Conservation (phyloP, 257 asterid genomes). For the Nemophila menziesii region DNA sequence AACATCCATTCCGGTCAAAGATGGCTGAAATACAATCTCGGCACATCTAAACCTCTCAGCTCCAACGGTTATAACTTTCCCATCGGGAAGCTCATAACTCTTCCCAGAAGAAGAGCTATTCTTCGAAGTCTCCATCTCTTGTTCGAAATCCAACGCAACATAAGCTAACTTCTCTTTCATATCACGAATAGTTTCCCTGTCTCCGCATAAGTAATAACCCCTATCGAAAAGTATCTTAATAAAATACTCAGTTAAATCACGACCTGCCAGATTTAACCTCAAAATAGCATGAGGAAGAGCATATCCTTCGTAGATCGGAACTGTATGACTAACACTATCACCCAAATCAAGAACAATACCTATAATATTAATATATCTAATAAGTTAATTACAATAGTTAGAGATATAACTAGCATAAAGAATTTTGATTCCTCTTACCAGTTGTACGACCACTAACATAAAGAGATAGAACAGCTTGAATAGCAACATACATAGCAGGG, state of each 20-base stretch:
- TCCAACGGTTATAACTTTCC: conserved; percentile 29
- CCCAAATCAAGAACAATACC: conserved; percentile 39
- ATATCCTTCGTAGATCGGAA: conserved; percentile 34
- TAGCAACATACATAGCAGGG: conserved; percentile 41
- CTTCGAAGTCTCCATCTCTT: conserved; percentile 25
- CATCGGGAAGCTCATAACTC: conserved; percentile 35
- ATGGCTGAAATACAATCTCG: conserved; percentile 32
- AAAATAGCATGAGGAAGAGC: conserved; percentile 38
- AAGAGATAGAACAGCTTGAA: conserved; percentile 39
- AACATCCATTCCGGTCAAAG: conserved; percentile 19
- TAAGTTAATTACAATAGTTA: not conserved
- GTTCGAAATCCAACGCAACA: conserved; percentile 31
- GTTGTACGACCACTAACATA: conserved; percentile 46
- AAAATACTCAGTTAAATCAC: conserved; percentile 29
- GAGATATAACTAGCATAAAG: not conserved
- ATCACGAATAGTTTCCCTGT: conserved; percentile 33
- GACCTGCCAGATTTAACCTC: conserved; percentile 35
- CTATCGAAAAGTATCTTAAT: conserved; percentile 33
- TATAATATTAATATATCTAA: conserved; percentile 3
- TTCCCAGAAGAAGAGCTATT: conserved; percentile 25
- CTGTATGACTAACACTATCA: conserved; percentile 37
- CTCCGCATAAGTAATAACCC: conserved; percentile 30
- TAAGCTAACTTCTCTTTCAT: conserved; percentile 31
- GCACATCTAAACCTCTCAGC: conserved; percentile 38
- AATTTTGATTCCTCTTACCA: conserved; percentile 9